Base-by-base conservation (phyloP, 192 early-diverging fungal genomes). In the Umbelopsis sp. region DNA sequence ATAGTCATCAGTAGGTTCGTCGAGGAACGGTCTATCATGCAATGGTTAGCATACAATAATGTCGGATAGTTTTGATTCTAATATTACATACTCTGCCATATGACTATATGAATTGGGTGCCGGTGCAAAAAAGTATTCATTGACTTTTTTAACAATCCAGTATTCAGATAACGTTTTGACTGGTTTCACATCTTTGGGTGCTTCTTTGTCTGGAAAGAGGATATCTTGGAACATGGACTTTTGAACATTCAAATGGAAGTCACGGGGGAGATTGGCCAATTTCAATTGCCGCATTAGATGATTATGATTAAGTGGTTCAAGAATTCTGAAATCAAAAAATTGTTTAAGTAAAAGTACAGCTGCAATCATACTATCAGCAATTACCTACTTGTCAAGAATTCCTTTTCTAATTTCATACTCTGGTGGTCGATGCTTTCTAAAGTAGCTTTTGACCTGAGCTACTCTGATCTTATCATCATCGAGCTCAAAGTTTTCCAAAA, bases 401-500 rank as follows among this genome's bases (percentile, higher is more conserved):
- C 56, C 56, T 34, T 62, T 34, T 34, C 56, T 29, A 36, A 62
- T 29, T 20, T 62, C 56, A 6, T 26, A 62, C 34, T 62, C 56
- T 20, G 56, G 56, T 34, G 56, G 56, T 32, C 56, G 44, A 26
- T 71, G 77, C 0, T 52, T 38, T 14, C 73, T 59, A 25, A 78
- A 74, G 38, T 74, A 78, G 20, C 45, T 68, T 31, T 74, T 73
- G 66, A 78, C 71, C 44, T 78, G 77, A 43, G 73, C 70, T 10
- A 68, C 34, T 36, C 52, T 69, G 20, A 78, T 88, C 2, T 80
- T 77, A 34, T 79, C 81, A 29, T 88, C 87, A 0, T 74, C 80
- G 14, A 81, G 71, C 62, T 86, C 87, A 78, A 88, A 88, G 62
- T 88, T 88, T 68, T 88, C 87, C 68, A 85, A 73, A 65, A 88